These are phyloP conservation scores for Neurospora terricola DNA, from an alignment of 495 filamentous ascomycete genomes.

Conservation along the genomic window DNA sequence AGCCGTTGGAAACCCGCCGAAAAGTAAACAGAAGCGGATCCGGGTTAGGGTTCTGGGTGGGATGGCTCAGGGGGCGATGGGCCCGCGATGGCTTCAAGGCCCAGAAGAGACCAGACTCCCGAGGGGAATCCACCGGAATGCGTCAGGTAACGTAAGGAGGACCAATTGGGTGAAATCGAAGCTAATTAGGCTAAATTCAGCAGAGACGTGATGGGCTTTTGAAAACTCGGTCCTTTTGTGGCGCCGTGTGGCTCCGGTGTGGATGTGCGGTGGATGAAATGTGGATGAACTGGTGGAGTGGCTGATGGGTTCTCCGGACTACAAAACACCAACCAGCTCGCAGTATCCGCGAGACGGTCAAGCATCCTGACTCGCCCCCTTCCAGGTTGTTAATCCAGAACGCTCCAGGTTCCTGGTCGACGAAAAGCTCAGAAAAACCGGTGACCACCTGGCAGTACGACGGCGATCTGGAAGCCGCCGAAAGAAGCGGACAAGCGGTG, in stretches of 20 bases:
- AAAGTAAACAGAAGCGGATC: neutral
- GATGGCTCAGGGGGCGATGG: neutral
- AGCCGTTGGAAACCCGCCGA: neutral
- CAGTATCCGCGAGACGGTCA: neutral
- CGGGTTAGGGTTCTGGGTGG: neutral
- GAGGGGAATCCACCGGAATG: neutral
- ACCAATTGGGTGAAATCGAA: neutral
- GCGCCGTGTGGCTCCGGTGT: conserved; percentile 6
- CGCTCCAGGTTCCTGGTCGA: neutral
- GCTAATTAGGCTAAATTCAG: conserved; percentile 1
- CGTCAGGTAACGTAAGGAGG: neutral
- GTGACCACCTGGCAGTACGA: neutral
- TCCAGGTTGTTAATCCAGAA: neutral
- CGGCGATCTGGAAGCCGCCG: neutral
- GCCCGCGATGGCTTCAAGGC: neutral
- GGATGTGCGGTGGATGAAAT: conserved; percentile 2
- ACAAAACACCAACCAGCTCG: neutral
- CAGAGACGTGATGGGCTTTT: neutral
- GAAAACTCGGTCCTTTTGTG: conserved; percentile 1
- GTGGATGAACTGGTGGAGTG: conserved; percentile 13
- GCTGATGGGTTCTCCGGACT: neutral
- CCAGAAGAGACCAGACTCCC: neutral
- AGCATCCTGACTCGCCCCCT: neutral
- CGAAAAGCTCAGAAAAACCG: neutral
- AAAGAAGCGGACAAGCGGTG: neutral